Conservation (phyloP, 345 rosid species). For the Ricinus communis region DNA sequence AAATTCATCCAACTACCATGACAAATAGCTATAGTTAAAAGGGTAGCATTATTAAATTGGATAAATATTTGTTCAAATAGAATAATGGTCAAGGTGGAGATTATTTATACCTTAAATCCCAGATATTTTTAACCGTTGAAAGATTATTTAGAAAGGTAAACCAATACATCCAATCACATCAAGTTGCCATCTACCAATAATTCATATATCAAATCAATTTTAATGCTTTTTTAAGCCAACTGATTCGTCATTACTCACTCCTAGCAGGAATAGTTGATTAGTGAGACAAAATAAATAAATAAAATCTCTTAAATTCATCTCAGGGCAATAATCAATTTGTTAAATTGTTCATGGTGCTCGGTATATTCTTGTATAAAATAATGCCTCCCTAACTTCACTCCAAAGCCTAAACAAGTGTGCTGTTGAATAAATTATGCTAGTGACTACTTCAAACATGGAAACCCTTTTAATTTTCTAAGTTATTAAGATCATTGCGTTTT, state of each 20-base stretch:
- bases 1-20: not conserved
- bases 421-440: no score
- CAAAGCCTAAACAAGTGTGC: no score
- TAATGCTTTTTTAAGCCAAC: constrained; percentile 10
- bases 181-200: not conserved
- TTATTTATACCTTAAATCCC: not conserved
- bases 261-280: no score
- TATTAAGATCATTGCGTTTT: no score
- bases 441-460: no score
- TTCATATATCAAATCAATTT: not conserved
- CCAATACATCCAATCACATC: constrained; percentile 4
- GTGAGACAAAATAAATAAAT: no score
- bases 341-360: not conserved
- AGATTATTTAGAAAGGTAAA: not conserved
- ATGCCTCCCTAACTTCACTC: no score
- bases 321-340: not conserved
- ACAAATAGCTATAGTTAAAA: not conserved
- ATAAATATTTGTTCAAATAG: not conserved
- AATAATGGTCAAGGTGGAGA: not conserved
- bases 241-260: not conserved
- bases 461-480: no score
- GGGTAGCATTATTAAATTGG: not conserved
- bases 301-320: not conserved
- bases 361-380: not conserved
- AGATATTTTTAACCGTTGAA: not conserved